Base-by-base conservation (phyloP, 805 yeast species). In the Kluyveromyces siamensis region DNA sequence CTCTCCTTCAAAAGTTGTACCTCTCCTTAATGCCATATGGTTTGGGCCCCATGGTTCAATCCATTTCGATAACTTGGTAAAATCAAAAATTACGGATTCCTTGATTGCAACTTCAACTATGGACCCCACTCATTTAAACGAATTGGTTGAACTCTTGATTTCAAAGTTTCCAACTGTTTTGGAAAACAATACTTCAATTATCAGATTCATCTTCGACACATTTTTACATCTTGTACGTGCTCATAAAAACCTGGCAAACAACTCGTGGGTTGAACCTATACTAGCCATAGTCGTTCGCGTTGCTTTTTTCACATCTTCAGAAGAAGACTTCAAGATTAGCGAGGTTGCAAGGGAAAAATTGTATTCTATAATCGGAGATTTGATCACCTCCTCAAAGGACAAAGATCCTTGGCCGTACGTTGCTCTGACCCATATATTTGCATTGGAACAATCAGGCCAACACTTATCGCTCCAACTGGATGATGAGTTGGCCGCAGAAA, bases 61-160 rank as follows among this genome's bases (percentile, higher is more conserved):
- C 58, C 80, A 80, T 51, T 89, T 90, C 64, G 97, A 90, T 64
- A 72, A 75, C 51, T 61, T 85, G 27, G 83, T 96, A 1, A 88
- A 84, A 58, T 69, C 90, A 1, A 87, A 83, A 60, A 77, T 87
- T 0, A 68, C 79, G 11, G 80, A 78, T 40, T 63, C 61, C 13
- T 58, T 81, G 9, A 53, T 80, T 8, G 44, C 57, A 2, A 53
- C 47, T 33, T 39, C 48, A 37, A 49, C 51, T 1, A 42, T 55
- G 38, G 47, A 52, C 2, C 43, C 55, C 6, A 36, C 42, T 8
- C 47, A 48, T 9, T 27, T 57, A 8, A 46, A 50, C 18, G 45
- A 48, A 17, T 18, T 52, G 7, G 44, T 52, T 10, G 38, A 41
- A 55, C 51, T 56, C 40, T 50, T 63, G 2, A 47, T 69, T 11